phyloP scores from a whole-genome alignment of 164 flowering plant genomes.

The Litsea cubeba region DNA sequence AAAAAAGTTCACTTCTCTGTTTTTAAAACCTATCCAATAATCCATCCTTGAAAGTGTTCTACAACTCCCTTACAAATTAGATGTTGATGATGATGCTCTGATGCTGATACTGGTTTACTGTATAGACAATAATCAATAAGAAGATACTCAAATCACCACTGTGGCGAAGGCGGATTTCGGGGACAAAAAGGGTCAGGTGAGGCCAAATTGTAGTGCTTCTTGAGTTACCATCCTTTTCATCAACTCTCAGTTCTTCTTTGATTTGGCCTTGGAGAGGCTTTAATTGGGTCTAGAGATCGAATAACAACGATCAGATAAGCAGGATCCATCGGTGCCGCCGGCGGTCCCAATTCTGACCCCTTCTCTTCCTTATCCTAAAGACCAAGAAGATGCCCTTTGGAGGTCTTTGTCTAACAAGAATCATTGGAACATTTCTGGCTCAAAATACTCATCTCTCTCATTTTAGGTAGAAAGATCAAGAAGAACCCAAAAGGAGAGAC shows the following conservation, averaged over 20 bases:
- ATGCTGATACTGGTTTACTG: neutral
- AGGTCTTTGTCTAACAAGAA: slow-evolving; percentile 18
- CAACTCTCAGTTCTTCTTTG: neutral
- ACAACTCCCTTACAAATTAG: neutral
- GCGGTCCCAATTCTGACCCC: neutral
- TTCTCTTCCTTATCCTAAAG: slow-evolving; percentile 18
- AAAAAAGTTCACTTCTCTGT: neutral
- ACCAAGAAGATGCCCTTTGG: slow-evolving; percentile 20
- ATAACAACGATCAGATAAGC: neutral
- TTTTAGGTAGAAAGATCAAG: neutral
- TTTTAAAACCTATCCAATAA: neutral
- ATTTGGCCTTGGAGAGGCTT: too few species aligned
- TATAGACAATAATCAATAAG: neutral
- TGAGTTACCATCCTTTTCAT: neutral
- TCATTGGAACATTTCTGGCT: slow-evolving; percentile 14
- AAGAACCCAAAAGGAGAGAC: neutral
- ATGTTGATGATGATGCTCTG: neutral
- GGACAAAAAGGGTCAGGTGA: neutral
- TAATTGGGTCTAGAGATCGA: too few species aligned
- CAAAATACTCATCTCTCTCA: slow-evolving; percentile 7
- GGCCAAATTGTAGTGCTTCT: neutral
- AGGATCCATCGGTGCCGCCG: neutral
- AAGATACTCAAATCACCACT: too few species aligned
- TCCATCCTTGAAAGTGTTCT: neutral
- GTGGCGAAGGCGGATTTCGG: neutral